Base-by-base conservation (phyloP, 257 asterid species). In the Penstemon eatonii region DNA sequence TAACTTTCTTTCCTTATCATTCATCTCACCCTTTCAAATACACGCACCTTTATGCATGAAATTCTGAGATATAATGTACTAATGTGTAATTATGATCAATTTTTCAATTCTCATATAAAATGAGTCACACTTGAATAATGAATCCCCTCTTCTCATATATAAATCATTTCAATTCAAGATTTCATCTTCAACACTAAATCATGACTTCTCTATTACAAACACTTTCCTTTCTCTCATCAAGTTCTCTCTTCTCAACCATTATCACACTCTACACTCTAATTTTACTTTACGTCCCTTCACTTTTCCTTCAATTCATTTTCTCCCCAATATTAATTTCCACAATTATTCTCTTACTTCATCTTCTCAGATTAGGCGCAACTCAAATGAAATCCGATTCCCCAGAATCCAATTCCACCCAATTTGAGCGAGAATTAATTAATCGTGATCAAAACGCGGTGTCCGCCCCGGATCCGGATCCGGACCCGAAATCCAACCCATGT, bases 271-370 rank as follows among this genome's bases (percentile, higher is more conserved):
- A 79, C 80, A 63, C 80, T 55, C 73, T 92, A 13, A 39, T 82
- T 41, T 68, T 92, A 38, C 87, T 92, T 55, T 92, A 89, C 73
- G 80, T 71, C 39, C 98, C 98, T 0, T 42, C 72, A 2, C 42
- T 42, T 40, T 73, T 70, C 72, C 49, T 60, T 69, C 70, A 52
- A 38, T 33, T 81, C 60, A 46, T 82, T 38, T 73, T 75, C 79
- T 87, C 96, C 39, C 96, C 96, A 4, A 67, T 86, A 15, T 37
- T 82, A 6, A 56, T 87, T 36, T 80, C 87, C 80, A 76, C 96
- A 12, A 70, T 84, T 0, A 38, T 83, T 62, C 80, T 92, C 42
- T 55, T 89, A n/a, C 86, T 92, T 38, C 75, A 75, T 81, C 88
- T 92, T 41, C 96, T 87, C 78, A 65, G 88, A 36, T 76, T 84